Evolutionary conservation across 73 alveolate species (phyloP).

Genomic region (Paraurostyla sp.): DNA sequence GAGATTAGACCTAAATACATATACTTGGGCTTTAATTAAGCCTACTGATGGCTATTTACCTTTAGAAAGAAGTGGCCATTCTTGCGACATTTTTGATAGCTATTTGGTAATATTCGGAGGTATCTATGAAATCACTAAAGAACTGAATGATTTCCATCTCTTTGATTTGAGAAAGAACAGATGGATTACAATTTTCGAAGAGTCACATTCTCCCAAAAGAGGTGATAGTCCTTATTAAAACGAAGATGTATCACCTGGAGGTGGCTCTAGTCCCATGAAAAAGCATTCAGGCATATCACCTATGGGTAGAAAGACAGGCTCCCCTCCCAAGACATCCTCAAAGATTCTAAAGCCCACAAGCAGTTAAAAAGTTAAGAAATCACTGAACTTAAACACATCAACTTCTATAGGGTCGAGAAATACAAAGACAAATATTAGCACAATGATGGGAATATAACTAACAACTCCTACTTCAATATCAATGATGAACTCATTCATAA

Average conservation of each 20-base stretch:
- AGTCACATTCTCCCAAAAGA: slow-evolving; percentile 64
- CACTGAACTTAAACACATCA: slow-evolving; percentile 20
- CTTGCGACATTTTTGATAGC: slow-evolving; percentile 55
- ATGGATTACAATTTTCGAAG: slow-evolving; percentile 83
- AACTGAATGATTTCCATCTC: slow-evolving; percentile 78
- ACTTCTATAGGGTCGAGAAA: not conserved
- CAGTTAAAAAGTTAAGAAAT: slow-evolving; percentile 16
- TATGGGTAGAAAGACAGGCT: slow-evolving; percentile 8
- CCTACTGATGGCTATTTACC: slow-evolving; percentile 51
- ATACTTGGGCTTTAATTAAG: slow-evolving; percentile 61
- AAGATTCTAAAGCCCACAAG: slow-evolving; percentile 41
- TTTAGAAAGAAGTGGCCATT: slow-evolving; percentile 73
- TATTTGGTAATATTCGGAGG: slow-evolving; percentile 82
- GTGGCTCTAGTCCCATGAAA: not conserved
- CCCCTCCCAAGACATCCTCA: slow-evolving; percentile 37
- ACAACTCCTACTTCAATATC: slow-evolving; percentile 78
- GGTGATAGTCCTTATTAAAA: not conserved
- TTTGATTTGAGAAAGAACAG: slow-evolving; percentile 67
- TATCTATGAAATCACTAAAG: slow-evolving; percentile 86
- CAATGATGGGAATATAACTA: slow-evolving; percentile 16
- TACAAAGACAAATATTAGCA: not conserved
- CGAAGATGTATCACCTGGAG: slow-evolving; percentile 13
- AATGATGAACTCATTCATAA: slow-evolving; percentile 74
- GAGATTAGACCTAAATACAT: slow-evolving; percentile 60
- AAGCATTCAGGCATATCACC: not conserved